phyloP scores from a whole-genome alignment of 495 filamentous ascomycete genomes.

The Talaromyces liani region DNA sequence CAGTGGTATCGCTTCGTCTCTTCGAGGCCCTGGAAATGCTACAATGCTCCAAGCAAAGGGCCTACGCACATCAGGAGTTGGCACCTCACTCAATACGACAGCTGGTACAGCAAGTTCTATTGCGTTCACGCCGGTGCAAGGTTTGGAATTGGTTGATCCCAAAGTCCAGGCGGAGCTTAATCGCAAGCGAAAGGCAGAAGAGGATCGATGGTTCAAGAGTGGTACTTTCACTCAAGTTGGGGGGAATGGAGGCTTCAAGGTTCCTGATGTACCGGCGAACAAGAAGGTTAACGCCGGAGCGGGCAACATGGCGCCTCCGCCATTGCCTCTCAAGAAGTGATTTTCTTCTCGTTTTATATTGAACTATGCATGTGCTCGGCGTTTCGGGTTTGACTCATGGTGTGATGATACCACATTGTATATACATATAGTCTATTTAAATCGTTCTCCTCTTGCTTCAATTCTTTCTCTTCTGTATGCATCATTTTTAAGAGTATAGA shows the following conservation, averaged over 20 bases:
- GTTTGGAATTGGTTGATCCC: slow-evolving; percentile 91
- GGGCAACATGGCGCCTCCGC: slow-evolving; percentile 37
- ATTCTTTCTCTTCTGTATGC: not conserved
- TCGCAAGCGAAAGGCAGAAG: slow-evolving; percentile 85
- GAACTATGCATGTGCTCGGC: not conserved
- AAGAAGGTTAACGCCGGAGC: slow-evolving; percentile 37
- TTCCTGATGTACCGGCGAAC: slow-evolving; percentile 38
- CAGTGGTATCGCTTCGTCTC: slow-evolving; percentile 58
- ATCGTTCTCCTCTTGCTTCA: not conserved
- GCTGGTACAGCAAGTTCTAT: slow-evolving; percentile 78
- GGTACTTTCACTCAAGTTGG: slow-evolving; percentile 90
- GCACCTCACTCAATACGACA: slow-evolving; percentile 48
- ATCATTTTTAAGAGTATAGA: not conserved
- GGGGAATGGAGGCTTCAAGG: slow-evolving; percentile 42
- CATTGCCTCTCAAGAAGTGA: slow-evolving; percentile 22
- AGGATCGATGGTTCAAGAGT: slow-evolving; percentile 92
- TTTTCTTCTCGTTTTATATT: not conserved
- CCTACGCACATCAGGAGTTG: slow-evolving; percentile 68
- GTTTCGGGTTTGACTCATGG: slow-evolving; percentile 3
- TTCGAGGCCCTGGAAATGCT: slow-evolving; percentile 59
- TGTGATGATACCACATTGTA: slow-evolving; percentile 1
- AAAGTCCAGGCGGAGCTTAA: slow-evolving; percentile 75
- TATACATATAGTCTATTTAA: not conserved
- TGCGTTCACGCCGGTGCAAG: slow-evolving; percentile 90
- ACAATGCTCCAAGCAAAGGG: slow-evolving; percentile 67